A percentile compares a stretch with the other conserved stretches of the same genome.
Conservation (phyloP, 164 flowering plant genomes). For the Berberis vulgaris region DNA sequence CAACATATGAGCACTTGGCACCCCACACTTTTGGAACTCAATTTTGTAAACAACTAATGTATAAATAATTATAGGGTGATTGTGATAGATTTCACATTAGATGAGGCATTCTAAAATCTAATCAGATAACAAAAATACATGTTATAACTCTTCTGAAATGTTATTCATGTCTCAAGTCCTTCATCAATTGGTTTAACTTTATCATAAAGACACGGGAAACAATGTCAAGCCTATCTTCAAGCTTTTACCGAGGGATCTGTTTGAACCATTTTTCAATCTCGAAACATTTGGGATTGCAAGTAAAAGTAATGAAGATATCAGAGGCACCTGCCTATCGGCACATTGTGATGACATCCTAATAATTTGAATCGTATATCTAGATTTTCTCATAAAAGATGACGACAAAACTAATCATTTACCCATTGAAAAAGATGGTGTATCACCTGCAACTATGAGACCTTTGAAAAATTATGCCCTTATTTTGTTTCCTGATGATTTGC, state of each 20-base stretch:
- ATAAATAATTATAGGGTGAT: not conserved
- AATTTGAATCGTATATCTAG: slow-evolving; percentile 4
- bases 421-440: not conserved
- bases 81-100: not conserved
- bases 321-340: not conserved
- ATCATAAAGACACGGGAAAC: not conserved
- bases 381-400: not conserved
- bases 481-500: not conserved
- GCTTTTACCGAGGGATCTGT: not conserved
- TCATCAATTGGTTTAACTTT: not conserved
- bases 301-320: slow-evolving; percentile 1
- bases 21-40: not conserved
- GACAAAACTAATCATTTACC: not conserved
- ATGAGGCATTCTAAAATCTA: not conserved
- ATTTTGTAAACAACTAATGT: not conserved
- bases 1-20: too few species aligned
- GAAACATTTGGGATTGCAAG: slow-evolving; percentile 2
- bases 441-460: not conserved
- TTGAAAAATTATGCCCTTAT: not conserved
- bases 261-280: not conserved
- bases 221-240: not conserved
- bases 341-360: slow-evolving; percentile 1
- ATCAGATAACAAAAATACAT: not conserved
- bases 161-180: not conserved
- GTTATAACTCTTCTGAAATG: not conserved